Conservation (phyloP, 2,329 filamentous ascomycete species). For the Fusarium coicis region DNA sequence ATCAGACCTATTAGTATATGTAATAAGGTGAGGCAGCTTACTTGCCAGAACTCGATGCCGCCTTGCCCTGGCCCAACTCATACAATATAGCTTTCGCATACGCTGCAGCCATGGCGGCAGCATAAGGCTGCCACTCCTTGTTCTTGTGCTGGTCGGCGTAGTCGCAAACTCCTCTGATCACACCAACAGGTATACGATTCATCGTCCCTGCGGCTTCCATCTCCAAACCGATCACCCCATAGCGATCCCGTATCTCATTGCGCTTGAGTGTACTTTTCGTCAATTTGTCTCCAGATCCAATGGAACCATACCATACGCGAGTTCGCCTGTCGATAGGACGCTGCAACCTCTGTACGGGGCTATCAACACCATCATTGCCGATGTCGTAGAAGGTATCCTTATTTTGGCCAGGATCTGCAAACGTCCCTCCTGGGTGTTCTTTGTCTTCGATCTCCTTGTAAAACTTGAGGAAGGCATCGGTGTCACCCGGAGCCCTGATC, state of each 20-base stretch:
- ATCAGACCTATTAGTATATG: too few species aligned
- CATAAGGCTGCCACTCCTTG: not conserved
- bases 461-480: conserved; percentile 23
- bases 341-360: not conserved
- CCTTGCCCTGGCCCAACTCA: not conserved
- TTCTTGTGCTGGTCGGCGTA: not conserved
- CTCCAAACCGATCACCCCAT: not conserved
- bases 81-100: not conserved
- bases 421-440: conserved; percentile 39
- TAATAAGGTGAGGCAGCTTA: too few species aligned
- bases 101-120: not conserved
- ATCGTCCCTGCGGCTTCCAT: not conserved
- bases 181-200: not conserved
- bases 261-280: not conserved
- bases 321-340: not conserved
- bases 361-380: not conserved
- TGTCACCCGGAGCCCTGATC: conserved; percentile 37
- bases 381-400: conserved; percentile 39
- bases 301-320: not conserved
- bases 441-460: conserved; percentile 34
- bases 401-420: conserved; percentile 48
- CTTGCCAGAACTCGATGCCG: too few species aligned
- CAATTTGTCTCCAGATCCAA: not conserved
- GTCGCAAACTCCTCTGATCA: not conserved
- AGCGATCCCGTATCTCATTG: not conserved